Conservation (phyloP, 768 basidiomycete genomes). For the Mrakia frigida region DNA sequence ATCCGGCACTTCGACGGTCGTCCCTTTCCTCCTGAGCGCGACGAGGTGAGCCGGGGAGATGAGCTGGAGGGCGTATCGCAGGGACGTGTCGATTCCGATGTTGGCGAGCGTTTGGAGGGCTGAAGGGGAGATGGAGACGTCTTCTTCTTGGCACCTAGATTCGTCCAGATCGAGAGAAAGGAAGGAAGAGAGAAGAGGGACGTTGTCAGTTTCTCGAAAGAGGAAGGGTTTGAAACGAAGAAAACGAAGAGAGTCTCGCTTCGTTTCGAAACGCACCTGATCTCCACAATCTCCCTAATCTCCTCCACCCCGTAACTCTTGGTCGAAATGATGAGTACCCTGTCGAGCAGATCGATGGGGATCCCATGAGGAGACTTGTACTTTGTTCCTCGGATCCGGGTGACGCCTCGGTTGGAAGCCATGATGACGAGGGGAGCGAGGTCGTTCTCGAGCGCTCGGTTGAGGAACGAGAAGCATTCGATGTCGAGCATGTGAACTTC, state of each 20-base stretch:
- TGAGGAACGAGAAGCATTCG: conserved; percentile 97
- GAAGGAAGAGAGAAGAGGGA: neutral
- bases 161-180: conserved; percentile 51
- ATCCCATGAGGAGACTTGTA: conserved; percentile 92
- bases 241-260: neutral
- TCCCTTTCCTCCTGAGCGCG: conserved; percentile 70
- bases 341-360: conserved; percentile 87
- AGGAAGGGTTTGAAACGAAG: neutral
- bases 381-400: conserved; percentile 89
- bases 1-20: conserved; percentile 77
- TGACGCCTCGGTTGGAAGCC: conserved; percentile 95
- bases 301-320: conserved; percentile 77
- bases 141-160: conserved; percentile 67
- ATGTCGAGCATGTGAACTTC: conserved; percentile 98
- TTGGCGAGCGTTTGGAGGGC: conserved; percentile 74
- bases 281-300: conserved; percentile 84
- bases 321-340: conserved; percentile 93
- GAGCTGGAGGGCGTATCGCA: conserved; percentile 89
- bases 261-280: conserved; percentile 55
- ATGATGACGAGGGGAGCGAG: conserved; percentile 93
- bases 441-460: conserved; percentile 89
- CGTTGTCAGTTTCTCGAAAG: neutral
- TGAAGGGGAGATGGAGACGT: conserved; percentile 70
- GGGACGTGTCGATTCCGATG: conserved; percentile 82
- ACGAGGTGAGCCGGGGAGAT: conserved; percentile 88